Evolutionary conservation across 2,329 filamentous ascomycete genomes (phyloP).

Genomic region (Phialocephala subalpina): DNA sequence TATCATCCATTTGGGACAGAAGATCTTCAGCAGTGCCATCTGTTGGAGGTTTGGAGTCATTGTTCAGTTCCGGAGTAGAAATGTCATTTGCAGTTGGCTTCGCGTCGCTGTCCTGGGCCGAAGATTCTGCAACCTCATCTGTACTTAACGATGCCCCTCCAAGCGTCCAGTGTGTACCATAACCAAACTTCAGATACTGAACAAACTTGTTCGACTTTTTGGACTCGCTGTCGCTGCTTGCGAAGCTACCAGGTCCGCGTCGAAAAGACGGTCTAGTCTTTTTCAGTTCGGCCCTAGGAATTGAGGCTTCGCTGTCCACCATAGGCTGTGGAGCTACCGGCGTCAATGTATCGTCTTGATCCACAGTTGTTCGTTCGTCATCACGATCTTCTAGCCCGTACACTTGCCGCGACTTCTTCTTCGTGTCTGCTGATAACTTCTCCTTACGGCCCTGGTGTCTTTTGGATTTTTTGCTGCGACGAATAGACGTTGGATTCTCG

Average conservation of each 20-base stretch:
- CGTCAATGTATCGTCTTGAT: constrained; percentile 9
- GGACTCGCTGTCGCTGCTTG: constrained; percentile 38
- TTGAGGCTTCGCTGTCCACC: constrained; percentile 16
- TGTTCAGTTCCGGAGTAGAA: not conserved
- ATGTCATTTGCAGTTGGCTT: not conserved
- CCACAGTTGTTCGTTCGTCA: constrained; percentile 7
- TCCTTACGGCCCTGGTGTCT: constrained; percentile 40
- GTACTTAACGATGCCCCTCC: constrained; percentile 39
- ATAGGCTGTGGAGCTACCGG: constrained; percentile 27
- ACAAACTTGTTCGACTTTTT: constrained; percentile 55
- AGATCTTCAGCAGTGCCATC: constrained; percentile 14
- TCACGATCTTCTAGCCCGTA: constrained; percentile 23
- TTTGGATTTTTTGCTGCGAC: constrained; percentile 53
- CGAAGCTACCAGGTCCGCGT: constrained; percentile 29
- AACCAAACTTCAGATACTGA: constrained; percentile 71
- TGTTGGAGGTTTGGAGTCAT: not conserved
- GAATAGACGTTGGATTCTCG: constrained; percentile 76
- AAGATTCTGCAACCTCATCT: constrained; percentile 10
- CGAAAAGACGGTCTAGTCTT: constrained; percentile 26
- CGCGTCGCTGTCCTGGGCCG: not conserved
- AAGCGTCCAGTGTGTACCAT: constrained; percentile 71
- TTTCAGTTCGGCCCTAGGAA: constrained; percentile 13
- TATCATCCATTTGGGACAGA: constrained; percentile 25
- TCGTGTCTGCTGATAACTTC: constrained; percentile 35
- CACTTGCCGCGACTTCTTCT: constrained; percentile 25